Evolutionary conservation across 169 alveolate genomes (phyloP).

Genomic region (Theileria annulata): DNA sequence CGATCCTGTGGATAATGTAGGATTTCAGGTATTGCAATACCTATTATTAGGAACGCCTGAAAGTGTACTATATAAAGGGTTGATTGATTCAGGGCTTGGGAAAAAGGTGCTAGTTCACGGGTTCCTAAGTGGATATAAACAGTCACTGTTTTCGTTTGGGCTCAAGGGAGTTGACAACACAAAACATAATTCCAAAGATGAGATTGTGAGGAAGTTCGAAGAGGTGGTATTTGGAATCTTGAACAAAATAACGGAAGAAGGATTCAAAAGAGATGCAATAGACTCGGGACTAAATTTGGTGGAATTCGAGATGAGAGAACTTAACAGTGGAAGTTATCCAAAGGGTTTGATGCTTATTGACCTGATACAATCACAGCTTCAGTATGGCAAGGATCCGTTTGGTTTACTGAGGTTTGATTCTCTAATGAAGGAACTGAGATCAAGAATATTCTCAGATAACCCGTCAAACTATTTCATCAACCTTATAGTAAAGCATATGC

Average conservation of each 20-base stretch:
- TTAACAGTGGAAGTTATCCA: constrained; percentile 54
- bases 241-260: constrained; percentile 58
- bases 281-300: constrained; percentile 74
- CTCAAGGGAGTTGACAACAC: constrained; percentile 38
- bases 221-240: constrained; percentile 65
- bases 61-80: constrained; percentile 68
- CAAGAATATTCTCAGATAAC: constrained; percentile 21
- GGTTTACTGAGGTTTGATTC: constrained; percentile 46
- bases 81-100: constrained; percentile 61
- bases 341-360: constrained; percentile 52
- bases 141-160: constrained; percentile 47
- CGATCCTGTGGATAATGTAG: constrained; percentile 55
- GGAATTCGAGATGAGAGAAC: constrained; percentile 73
- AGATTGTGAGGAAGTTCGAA: constrained; percentile 56
- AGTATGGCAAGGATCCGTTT: constrained; percentile 48
- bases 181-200: constrained; percentile 10
- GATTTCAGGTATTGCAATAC: constrained; percentile 54
- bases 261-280: constrained; percentile 73
- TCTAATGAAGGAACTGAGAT: constrained; percentile 25
- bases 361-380: constrained; percentile 52
- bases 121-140: constrained; percentile 26
- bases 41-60: constrained; percentile 69
- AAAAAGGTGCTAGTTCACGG: constrained; percentile 61
- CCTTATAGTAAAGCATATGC: constrained; percentile 60
- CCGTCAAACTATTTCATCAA: constrained; percentile 65